Percentiles rank a stretch among this genome's conserved stretches.
Conservation (phyloP, 106 monocot species). For the Alisma plantagoaquatica region DNA sequence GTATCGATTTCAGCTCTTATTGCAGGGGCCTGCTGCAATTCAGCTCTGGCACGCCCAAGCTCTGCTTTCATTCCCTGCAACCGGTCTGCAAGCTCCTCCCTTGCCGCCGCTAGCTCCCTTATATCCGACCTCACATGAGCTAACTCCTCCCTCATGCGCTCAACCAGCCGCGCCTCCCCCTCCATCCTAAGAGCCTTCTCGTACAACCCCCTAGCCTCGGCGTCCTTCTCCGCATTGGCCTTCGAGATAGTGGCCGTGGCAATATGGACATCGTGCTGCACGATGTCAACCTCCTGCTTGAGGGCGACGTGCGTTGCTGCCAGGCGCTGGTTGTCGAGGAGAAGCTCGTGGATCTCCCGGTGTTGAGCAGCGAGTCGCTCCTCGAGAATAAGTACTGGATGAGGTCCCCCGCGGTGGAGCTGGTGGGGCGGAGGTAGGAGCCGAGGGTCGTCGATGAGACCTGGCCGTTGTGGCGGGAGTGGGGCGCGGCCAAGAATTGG, state of each 20-base stretch:
- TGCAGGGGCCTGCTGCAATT: constrained; percentile 45
- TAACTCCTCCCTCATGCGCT: constrained; percentile 49
- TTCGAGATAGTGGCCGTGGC: constrained; percentile 11
- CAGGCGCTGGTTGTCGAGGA: constrained; percentile 78
- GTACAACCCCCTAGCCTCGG: constrained; percentile 51
- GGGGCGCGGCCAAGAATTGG: constrained; percentile 1
- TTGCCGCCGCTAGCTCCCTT: constrained; percentile 38
- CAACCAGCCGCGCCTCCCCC: constrained; percentile 28
- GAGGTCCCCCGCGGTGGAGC: too few species aligned
- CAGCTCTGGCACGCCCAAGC: constrained; percentile 22
- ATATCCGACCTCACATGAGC: constrained; percentile 42
- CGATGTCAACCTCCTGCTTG: constrained; percentile 67
- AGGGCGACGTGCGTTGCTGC: constrained; percentile 89
- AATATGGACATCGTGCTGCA: constrained; percentile 44
- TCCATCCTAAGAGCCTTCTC: constrained; percentile 71
- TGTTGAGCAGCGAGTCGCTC: constrained; percentile 54
- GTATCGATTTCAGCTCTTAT: constrained; percentile 46
- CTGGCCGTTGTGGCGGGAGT: constrained; percentile 5
- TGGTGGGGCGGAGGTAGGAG: constrained; percentile 9
- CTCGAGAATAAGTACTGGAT: constrained; percentile 38
- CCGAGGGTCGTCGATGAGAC: constrained; percentile 11
- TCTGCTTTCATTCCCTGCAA: constrained; percentile 51
- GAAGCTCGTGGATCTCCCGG: constrained; percentile 60
- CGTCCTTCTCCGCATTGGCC: constrained; percentile 33
- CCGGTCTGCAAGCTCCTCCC: constrained; percentile 43